Conservation (phyloP, 371 early-diverging fungal species). For the Apophysomyces sp. region DNA sequence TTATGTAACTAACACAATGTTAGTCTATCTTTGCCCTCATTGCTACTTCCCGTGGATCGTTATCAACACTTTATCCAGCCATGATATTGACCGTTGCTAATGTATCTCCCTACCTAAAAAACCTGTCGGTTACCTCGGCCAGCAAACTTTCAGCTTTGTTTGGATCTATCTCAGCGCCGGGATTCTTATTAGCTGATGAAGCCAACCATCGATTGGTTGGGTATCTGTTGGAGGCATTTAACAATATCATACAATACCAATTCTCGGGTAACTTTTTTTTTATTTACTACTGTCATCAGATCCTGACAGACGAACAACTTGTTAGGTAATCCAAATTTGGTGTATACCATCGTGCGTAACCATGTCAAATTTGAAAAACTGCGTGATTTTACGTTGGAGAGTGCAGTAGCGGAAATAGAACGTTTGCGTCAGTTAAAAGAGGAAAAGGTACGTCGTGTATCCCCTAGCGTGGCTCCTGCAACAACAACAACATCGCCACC, state of each 20-base stretch:
- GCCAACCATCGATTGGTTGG: slow-evolving; percentile 69
- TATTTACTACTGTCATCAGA: not conserved
- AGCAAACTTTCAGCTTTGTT: slow-evolving; percentile 77
- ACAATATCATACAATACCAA: slow-evolving; percentile 83
- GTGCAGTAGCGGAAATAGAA: slow-evolving; percentile 60
- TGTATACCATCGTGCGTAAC: slow-evolving; percentile 77
- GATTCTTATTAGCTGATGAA: slow-evolving; percentile 78
- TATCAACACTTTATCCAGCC: slow-evolving; percentile 75
- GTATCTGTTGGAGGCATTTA: slow-evolving; percentile 75
- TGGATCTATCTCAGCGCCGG: slow-evolving; percentile 74
- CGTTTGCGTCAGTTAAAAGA: slow-evolving; percentile 48
- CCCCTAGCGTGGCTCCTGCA: slow-evolving; percentile 2
- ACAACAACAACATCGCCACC: slow-evolving; percentile 2
- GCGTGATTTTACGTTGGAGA: slow-evolving; percentile 58
- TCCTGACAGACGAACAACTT: not conserved
- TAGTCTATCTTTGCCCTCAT: slow-evolving; percentile 76
- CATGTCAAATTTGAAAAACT: slow-evolving; percentile 66
- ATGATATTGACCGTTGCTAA: slow-evolving; percentile 77
- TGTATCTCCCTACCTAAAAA: slow-evolving; percentile 77
- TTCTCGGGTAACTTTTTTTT: slow-evolving; percentile 49
- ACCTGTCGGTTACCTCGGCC: slow-evolving; percentile 68
- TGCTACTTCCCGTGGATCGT: slow-evolving; percentile 68
- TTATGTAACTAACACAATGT: not conserved
- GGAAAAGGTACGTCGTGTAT: slow-evolving; percentile 14
- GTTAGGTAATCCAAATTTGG: slow-evolving; percentile 69